Percentiles rank a stretch among this genome's conserved stretches.
phyloP scores from a whole-genome alignment of 2,329 filamentous ascomycete genomes.

The Epichloe sylvatica region DNA sequence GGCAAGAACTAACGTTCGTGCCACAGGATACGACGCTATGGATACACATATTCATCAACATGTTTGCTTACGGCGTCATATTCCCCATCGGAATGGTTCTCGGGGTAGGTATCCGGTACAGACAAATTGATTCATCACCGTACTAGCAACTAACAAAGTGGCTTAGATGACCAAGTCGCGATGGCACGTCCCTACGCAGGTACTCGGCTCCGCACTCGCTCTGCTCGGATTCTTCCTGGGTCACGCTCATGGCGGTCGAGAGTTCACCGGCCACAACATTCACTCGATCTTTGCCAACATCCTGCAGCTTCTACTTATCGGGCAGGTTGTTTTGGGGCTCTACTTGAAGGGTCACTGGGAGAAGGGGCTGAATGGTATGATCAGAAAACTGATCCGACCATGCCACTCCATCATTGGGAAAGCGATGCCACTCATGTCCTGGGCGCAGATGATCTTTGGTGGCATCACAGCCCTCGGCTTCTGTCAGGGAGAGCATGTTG shows the following conservation, averaged over 20 bases:
- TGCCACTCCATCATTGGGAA: constrained; percentile 76
- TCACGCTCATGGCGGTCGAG: constrained; percentile 76
- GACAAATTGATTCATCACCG: background rate
- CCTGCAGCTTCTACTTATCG: constrained; percentile 64
- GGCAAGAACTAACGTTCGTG: constrained; percentile 17
- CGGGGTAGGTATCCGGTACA: constrained; percentile 46
- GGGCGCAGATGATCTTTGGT: constrained; percentile 92
- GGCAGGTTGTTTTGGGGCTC: constrained; percentile 65
- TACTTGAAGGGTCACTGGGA: constrained; percentile 87
- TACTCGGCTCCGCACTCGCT: constrained; percentile 58
- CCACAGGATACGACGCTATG: constrained; percentile 68
- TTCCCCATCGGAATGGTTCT: constrained; percentile 94
- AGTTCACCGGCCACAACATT: constrained; percentile 62
- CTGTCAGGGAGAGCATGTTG: constrained; percentile 79
- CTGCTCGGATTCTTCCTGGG: constrained; percentile 82
- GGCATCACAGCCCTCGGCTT: constrained; percentile 87
- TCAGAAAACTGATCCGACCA: constrained; percentile 57
- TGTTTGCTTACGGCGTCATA: constrained; percentile 75
- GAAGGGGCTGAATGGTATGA: constrained; percentile 64
- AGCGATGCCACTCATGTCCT: constrained; percentile 69
- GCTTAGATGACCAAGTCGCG: constrained; percentile 68
- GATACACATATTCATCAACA: constrained; percentile 85
- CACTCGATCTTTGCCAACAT: constrained; percentile 70
- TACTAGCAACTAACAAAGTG: background rate
- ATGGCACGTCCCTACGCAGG: constrained; percentile 88